Conservation (phyloP, 2,329 filamentous ascomycete species). For the Thyridium curvatum region DNA sequence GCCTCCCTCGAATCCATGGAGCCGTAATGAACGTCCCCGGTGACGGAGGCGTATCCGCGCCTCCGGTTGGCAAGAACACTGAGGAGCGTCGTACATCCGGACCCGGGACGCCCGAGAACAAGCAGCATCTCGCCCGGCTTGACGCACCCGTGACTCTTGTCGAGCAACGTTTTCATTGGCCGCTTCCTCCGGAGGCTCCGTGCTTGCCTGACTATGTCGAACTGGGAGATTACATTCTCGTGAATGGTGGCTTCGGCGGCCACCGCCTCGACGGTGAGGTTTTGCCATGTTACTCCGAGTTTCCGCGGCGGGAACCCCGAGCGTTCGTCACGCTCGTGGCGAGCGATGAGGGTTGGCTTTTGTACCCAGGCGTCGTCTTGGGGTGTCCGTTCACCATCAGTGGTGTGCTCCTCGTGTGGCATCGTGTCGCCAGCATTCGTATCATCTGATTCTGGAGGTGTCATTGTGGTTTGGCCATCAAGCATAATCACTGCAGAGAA, state of each 20-base stretch:
- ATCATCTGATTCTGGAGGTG: too few relatives aligned
- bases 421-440: too few relatives aligned
- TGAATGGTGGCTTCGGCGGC: slow-evolving; percentile 57
- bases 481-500: too few relatives aligned
- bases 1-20: too few relatives aligned
- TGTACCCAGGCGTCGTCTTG: too few relatives aligned
- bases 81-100: slow-evolving; percentile 50
- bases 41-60: slow-evolving; percentile 54
- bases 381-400: too few relatives aligned
- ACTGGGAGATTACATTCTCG: slow-evolving; percentile 56
- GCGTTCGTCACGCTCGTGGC: too few relatives aligned
- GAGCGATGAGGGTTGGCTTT: too few relatives aligned
- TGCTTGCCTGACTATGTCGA: slow-evolving; percentile 46
- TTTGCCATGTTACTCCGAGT: slow-evolving; percentile 59
- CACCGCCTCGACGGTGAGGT: slow-evolving; percentile 56
- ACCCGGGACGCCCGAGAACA: slow-evolving; percentile 50
- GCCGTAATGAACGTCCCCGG: slow-evolving; percentile 62
- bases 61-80: slow-evolving; percentile 66
- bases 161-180: slow-evolving; percentile 57
- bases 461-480: too few relatives aligned
- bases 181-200: slow-evolving; percentile 47
- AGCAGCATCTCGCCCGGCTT: slow-evolving; percentile 55
- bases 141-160: slow-evolving; percentile 55
- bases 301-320: too few relatives aligned
- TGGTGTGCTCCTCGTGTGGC: too few relatives aligned